Evolutionary conservation across 768 basidiomycete species (phyloP).

Genomic region (Termitomyces sp.): DNA sequence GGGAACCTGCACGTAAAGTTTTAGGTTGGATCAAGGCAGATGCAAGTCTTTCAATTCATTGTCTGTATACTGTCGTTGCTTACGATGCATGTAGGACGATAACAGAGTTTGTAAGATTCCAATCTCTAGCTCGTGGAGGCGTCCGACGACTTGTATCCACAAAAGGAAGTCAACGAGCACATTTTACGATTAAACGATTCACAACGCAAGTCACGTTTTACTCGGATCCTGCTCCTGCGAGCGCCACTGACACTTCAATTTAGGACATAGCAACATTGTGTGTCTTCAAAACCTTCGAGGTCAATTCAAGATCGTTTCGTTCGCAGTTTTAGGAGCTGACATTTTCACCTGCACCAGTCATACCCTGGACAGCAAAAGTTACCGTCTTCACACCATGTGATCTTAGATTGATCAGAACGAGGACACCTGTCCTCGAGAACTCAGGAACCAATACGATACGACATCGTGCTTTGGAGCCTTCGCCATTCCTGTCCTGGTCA

Average conservation of each 20-base stretch:
- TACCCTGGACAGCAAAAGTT: constrained; percentile 47
- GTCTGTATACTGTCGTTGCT: background rate
- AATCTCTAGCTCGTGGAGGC: too few relatives aligned
- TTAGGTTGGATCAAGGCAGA: background rate
- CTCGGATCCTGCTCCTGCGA: background rate
- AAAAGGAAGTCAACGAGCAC: too few relatives aligned
- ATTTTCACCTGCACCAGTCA: constrained; percentile 26
- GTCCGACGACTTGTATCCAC: too few relatives aligned
- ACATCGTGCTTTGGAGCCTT: constrained; percentile 34
- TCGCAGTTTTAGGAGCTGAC: too few relatives aligned
- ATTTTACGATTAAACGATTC: background rate
- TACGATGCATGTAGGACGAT: background rate
- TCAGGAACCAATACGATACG: constrained; percentile 77
- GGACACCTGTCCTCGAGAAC: constrained; percentile 70
- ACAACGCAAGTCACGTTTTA: background rate
- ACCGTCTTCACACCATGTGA: constrained; percentile 67
- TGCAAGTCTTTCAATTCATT: too few relatives aligned
- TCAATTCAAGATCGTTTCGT: too few relatives aligned
- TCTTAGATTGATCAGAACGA: constrained; percentile 77
- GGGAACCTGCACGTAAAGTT: background rate
- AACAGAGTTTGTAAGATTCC: background rate
- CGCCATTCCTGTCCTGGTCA: constrained; percentile 27
- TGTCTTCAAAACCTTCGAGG: too few relatives aligned
- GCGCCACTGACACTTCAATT: too few relatives aligned
- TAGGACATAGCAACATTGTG: too few relatives aligned